phyloP scores from a whole-genome alignment of 2,329 filamentous ascomycete genomes.

The Hymenoscyphus fraxineus region DNA sequence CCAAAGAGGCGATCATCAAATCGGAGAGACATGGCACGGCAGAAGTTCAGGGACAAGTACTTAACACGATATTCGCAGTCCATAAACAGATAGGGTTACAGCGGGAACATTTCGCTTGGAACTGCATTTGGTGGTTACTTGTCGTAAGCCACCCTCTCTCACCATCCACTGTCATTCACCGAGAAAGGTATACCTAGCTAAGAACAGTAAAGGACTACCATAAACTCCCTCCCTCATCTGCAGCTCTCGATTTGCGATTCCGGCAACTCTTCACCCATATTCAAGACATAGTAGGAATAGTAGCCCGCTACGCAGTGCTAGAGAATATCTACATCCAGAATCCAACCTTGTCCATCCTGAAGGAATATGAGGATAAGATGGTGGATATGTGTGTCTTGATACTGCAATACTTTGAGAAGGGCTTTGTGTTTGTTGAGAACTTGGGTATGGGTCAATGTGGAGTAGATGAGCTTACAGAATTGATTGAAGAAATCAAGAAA shows the following conservation, averaged over 20 bases:
- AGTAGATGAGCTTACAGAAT: not conserved
- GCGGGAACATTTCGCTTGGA: not conserved
- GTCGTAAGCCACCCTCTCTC: not conserved
- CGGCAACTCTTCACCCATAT: conserved; percentile 5
- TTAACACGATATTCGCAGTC: not conserved
- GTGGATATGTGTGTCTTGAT: not conserved
- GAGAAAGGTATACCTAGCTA: not conserved
- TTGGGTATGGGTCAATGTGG: not conserved
- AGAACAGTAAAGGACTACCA: not conserved
- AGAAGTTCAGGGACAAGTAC: not conserved
- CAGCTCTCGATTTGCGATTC: not conserved
- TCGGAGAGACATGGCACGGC: not conserved
- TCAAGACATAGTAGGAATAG: conserved; percentile 16
- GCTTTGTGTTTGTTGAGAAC: not conserved
- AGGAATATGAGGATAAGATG: not conserved
- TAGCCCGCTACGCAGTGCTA: conserved; percentile 24
- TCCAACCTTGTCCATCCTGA: not conserved
- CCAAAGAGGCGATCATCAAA: not conserved
- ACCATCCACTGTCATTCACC: not conserved
- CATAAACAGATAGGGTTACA: not conserved
- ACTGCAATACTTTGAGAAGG: not conserved
- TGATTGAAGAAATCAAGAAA: not conserved
- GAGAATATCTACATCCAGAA: conserved; percentile 21
- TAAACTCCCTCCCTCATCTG: not conserved
- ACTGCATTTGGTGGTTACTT: not conserved